Conservation (phyloP, 1,284 basidiomycete genomes). For the Cutaneotrichosporon mucoides region DNA sequence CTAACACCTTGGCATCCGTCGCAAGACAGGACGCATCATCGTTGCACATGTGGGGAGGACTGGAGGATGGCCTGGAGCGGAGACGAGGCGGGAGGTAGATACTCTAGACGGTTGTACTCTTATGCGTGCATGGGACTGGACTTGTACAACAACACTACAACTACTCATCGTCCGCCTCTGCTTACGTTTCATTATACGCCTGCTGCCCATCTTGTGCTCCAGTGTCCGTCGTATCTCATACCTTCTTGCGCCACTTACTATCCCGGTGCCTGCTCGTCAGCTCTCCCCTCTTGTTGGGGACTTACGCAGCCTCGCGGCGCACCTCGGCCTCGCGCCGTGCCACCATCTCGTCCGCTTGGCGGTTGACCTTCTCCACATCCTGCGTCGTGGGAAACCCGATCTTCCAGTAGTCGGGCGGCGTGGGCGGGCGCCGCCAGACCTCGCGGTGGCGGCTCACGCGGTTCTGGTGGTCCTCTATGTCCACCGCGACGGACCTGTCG, state of each 20-base stretch:
- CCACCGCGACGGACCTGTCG: not conserved
- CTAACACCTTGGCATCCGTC: too few relatives aligned
- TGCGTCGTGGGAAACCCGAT: slow-evolving; percentile 85
- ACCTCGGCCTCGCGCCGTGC: slow-evolving; percentile 62
- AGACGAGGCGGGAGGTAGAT: not conserved
- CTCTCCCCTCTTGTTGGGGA: not conserved
- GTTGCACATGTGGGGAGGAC: too few relatives aligned
- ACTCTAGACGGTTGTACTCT: not conserved
- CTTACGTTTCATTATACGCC: too few relatives aligned
- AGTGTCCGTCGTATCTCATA: not conserved
- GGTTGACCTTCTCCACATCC: slow-evolving; percentile 68
- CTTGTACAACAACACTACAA: not conserved
- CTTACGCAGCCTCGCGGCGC: slow-evolving; percentile 41
- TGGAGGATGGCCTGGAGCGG: too few relatives aligned
- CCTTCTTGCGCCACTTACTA: slow-evolving; percentile 41
- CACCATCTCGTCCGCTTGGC: slow-evolving; percentile 57
- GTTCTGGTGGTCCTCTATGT: slow-evolving; percentile 61
- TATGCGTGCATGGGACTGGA: not conserved
- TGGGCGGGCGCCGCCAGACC: slow-evolving; percentile 62
- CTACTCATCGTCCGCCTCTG: too few relatives aligned
- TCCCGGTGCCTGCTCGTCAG: slow-evolving; percentile 29
- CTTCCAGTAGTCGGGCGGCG: slow-evolving; percentile 74
- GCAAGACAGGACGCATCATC: too few relatives aligned
- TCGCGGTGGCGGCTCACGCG: slow-evolving; percentile 71
- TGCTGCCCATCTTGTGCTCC: too few relatives aligned